Conservation (phyloP, 83 land plant genomes). For the Diphasiastrum complanatum region DNA sequence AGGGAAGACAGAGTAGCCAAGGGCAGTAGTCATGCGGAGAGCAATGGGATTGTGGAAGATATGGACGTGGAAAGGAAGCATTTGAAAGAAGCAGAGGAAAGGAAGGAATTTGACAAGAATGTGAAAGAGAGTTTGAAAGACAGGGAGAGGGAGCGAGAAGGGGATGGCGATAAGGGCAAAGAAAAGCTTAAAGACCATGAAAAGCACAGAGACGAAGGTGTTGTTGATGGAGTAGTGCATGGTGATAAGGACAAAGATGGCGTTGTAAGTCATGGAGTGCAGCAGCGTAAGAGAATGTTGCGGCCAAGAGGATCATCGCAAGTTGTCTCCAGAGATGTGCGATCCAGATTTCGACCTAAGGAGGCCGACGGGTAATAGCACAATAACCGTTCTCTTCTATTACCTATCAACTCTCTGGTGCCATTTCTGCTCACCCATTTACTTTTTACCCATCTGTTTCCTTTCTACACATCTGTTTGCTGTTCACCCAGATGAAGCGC, state of each 20-base stretch:
- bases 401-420: too few relatives aligned
- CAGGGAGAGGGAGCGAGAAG: conserved; percentile 48
- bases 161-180: conserved; percentile 43
- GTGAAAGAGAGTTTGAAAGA: conserved; percentile 13
- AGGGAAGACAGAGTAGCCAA: conserved; percentile 33
- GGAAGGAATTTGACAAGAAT: conserved; percentile 43
- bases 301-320: conserved; percentile 57
- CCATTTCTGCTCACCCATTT: too few relatives aligned
- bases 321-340: conserved; percentile 42
- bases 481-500: too few relatives aligned
- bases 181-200: conserved; percentile 40
- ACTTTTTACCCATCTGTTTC: too few relatives aligned
- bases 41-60: conserved; percentile 41
- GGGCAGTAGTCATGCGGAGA: conserved; percentile 25
- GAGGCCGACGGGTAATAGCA: conserved; percentile 67
- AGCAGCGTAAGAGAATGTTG: conserved; percentile 69
- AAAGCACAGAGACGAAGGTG: conserved; percentile 43
- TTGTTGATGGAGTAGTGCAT: conserved; percentile 27
- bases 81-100: conserved; percentile 34
- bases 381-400: background rate
- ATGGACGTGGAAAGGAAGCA: conserved; percentile 32
- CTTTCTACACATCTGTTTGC: too few relatives aligned
- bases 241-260: conserved; percentile 43
- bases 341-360: conserved; percentile 38
- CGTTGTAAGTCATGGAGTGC: conserved; percentile 41